These are phyloP conservation scores for Venturia oleaginea DNA, from an alignment of 2,329 filamentous ascomycete species.

Conservation along the genomic window DNA sequence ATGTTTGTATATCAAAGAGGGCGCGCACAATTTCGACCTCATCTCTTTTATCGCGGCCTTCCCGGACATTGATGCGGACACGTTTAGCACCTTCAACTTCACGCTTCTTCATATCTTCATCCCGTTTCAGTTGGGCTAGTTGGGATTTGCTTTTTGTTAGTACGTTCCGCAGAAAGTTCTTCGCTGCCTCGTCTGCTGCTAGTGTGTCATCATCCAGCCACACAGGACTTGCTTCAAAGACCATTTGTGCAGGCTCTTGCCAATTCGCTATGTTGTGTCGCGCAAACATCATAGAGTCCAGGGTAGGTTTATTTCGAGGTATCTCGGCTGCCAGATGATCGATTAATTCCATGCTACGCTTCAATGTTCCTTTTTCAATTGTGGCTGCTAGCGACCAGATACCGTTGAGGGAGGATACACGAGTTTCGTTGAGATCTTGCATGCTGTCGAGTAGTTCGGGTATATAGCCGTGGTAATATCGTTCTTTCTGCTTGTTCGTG, in stretches of 20 bases:
- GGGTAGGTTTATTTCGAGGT: conserved; percentile 71
- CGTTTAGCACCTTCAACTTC: conserved; percentile 74
- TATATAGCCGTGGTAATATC: conserved; percentile 94
- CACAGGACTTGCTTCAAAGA: conserved; percentile 88
- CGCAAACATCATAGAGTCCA: conserved; percentile 98
- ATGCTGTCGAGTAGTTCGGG: conserved; percentile 75
- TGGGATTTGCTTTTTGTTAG: conserved; percentile 83
- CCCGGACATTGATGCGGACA: conserved; percentile 64
- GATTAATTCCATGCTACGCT: conserved; percentile 62
- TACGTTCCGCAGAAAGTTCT: conserved; percentile 84
- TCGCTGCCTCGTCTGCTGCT: conserved; percentile 76
- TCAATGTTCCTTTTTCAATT: conserved; percentile 71
- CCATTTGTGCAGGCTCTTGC: conserved; percentile 75
- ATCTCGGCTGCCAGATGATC: conserved; percentile 72
- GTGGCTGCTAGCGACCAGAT: conserved; percentile 75
- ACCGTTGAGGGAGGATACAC: conserved; percentile 71
- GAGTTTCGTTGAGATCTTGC: conserved; percentile 87
- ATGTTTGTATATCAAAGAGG: conserved; percentile 78
- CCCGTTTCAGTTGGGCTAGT: conserved; percentile 67
- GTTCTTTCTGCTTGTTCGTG: conserved; percentile 94
- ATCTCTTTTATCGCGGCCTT: conserved; percentile 80
- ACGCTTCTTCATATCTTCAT: conserved; percentile 75
- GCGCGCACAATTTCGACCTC: conserved; percentile 76
- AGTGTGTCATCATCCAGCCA: conserved; percentile 92
- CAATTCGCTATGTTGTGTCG: conserved; percentile 71